These are phyloP conservation scores for Trypanosomatidae sp. DNA, from an alignment of 208 protist genomes.

Conservation along the genomic window DNA sequence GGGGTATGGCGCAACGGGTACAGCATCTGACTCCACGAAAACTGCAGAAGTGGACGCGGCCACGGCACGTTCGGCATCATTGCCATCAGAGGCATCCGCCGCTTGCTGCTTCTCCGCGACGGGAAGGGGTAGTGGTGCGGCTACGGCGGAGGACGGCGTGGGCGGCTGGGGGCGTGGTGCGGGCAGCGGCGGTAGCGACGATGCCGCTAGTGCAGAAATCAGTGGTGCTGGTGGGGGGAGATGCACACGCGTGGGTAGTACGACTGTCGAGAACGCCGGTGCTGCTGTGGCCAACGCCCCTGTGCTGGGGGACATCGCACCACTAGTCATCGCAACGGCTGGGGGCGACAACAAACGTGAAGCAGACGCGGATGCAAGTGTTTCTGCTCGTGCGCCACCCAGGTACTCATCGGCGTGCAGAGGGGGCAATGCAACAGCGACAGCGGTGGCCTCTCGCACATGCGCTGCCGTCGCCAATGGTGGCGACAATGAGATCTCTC, in stretches of 20 bases:
- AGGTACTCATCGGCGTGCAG: background rate
- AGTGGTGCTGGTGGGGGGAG: background rate
- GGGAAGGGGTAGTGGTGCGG: background rate
- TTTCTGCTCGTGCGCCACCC: background rate
- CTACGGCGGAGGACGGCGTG: background rate
- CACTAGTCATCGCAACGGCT: background rate
- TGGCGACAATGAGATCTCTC: background rate
- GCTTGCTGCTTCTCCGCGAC: background rate
- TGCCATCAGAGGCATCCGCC: background rate
- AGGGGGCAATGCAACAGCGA: background rate
- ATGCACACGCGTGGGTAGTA: background rate
- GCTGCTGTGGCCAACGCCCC: background rate
- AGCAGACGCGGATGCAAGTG: background rate
- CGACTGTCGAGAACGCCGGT: background rate
- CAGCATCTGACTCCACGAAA: background rate
- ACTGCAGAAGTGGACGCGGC: background rate
- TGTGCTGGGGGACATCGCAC: background rate
- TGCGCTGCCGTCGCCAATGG: background rate
- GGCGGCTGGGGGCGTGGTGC: background rate
- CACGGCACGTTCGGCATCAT: background rate
- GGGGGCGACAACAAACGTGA: background rate
- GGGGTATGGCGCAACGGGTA: background rate
- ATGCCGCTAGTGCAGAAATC: background rate
- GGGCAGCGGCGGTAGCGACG: background rate
- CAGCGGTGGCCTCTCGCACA: background rate